phyloP scores from a whole-genome alignment of 2,329 filamentous ascomycete genomes.

The Fusarium buxicola region DNA sequence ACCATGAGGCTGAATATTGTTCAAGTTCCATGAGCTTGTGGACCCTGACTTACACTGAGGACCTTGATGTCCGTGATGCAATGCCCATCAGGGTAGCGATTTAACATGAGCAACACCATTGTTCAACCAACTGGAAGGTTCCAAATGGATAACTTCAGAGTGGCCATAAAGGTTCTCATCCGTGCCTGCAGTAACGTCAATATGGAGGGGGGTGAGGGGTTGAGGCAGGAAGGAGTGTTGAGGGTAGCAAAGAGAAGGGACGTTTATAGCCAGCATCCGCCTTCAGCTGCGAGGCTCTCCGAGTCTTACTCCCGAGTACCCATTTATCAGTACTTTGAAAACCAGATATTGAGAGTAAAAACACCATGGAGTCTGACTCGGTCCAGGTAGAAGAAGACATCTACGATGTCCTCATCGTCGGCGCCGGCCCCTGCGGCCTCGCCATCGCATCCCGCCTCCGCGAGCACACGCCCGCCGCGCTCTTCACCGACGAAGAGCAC shows the following conservation, averaged over 20 bases:
- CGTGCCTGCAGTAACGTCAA: not conserved
- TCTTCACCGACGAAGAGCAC: slow-evolving; percentile 87
- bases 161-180: slow-evolving; percentile 29
- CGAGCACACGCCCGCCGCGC: slow-evolving; percentile 79
- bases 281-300: not conserved
- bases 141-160: not conserved
- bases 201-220: not conserved
- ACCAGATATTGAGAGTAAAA: slow-evolving; percentile 8
- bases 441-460: slow-evolving; percentile 78
- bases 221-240: not conserved
- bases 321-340: not conserved
- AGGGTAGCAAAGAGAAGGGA: no score
- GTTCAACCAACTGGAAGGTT: not conserved
- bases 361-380: slow-evolving; percentile 2
- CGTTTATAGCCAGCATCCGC: slow-evolving; percentile 5
- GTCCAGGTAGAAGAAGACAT: slow-evolving; percentile 50
- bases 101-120: slow-evolving; percentile 3
- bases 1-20: not conserved
- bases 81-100: slow-evolving; percentile 36
- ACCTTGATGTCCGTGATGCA: slow-evolving; percentile 41
- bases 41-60: slow-evolving; percentile 6
- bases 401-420: slow-evolving; percentile 78
- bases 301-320: no score
- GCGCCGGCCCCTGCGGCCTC: slow-evolving; percentile 80
- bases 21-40: slow-evolving; percentile 20